Evolutionary conservation across 2,329 filamentous ascomycete species (phyloP), one percentile per base, ranked within the genome.

Genomic region (Simplicillium sp.): DNA sequence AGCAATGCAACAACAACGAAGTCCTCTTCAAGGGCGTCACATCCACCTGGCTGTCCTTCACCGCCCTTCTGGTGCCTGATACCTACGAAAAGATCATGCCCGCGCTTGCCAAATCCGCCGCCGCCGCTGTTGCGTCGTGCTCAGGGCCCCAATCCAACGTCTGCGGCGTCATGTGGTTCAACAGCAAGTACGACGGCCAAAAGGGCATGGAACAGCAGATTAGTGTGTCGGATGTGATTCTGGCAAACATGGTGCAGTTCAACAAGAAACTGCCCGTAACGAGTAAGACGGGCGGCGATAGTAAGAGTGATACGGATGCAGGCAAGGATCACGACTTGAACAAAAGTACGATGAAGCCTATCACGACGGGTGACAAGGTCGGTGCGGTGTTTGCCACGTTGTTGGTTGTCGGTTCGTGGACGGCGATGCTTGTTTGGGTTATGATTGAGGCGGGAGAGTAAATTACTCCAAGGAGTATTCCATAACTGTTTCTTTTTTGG

Each of bases 11-110:
- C 47, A 69, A 69, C 34, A 81, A 84, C 48, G 77, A 82, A 59
- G 61, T 70, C 42, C 71, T 72, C 7, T 82, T 80, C 66, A 81
- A 81, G 51, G 77, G 75, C n/a, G 71, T 77, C 37, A 59, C 81
- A 15, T 64, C 71, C 29, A 66, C 71, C 15, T 78, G 73, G 70
- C 67, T 81, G 48, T 69, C 70, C 5, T 61, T 68, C 36, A 66
- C 70, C 2, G 67, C 68, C 3, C 63, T 74, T 43, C 48, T 81
- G 18, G 73, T 75, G 1, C 76, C 77, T 1, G 71, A 67, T 34
- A 73, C 71, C 1, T 56, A 60, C 17, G 55, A 64, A 2, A 55
- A 54, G 12, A 71, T 82, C 40, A 61, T 68, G 38, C 65, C 71
- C 1, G 66, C 71, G 33, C 59, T 82, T 2, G 58, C 62, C 36